Percentiles rank a stretch among this genome's conserved stretches.
phyloP scores from a whole-genome alignment of 2,329 filamentous ascomycete species.

The Diatrype stigma region DNA sequence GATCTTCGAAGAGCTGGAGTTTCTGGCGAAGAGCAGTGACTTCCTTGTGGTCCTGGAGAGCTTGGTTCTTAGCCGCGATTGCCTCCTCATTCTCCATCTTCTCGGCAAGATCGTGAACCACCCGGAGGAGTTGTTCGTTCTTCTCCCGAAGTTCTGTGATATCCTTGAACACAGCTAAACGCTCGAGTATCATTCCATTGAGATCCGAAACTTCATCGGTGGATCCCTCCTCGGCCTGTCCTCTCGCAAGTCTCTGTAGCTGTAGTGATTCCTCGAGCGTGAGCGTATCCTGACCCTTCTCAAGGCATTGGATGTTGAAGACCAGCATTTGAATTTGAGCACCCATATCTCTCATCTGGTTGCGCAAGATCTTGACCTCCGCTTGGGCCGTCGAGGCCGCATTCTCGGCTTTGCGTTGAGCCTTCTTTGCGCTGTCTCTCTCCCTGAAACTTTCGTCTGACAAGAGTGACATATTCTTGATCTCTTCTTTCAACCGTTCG shows the following conservation, averaged over 20 bases:
- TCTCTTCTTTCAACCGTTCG: conserved; percentile 72
- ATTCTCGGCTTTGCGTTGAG: conserved; percentile 73
- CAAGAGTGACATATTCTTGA: conserved; percentile 79
- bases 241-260: conserved; percentile 72
- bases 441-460: conserved; percentile 79
- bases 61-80: conserved; percentile 58
- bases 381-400: conserved; percentile 59
- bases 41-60: conserved; percentile 63
- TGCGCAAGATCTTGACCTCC: conserved; percentile 75
- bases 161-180: conserved; percentile 85
- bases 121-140: conserved; percentile 77
- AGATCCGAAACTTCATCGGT: conserved; percentile 77
- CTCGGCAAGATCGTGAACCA: conserved; percentile 80
- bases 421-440: conserved; percentile 73
- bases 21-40: conserved; percentile 70
- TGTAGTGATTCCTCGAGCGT: conserved; percentile 68
- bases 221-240: conserved; percentile 67
- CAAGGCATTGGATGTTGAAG: conserved; percentile 77
- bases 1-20: conserved; percentile 73
- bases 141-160: conserved; percentile 81
- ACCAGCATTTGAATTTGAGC: conserved; percentile 87
- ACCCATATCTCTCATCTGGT: conserved; percentile 84
- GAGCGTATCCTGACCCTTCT: conserved; percentile 72
- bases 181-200: conserved; percentile 82
- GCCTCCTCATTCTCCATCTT: conserved; percentile 91